Evolutionary conservation across 768 basidiomycete species (phyloP).

Genomic region (Mycena belliarum): DNA sequence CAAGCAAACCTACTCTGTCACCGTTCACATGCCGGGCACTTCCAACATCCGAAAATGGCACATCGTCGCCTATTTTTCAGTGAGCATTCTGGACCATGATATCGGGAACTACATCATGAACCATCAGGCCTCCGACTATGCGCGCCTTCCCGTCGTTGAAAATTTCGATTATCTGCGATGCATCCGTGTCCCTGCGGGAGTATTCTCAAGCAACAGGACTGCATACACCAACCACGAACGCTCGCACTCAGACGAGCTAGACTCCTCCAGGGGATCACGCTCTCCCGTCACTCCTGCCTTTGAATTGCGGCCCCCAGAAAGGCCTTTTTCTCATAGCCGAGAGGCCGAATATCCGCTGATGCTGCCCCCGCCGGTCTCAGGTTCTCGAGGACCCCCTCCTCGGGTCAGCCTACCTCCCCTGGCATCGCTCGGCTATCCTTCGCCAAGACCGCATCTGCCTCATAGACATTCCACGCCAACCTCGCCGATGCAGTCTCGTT

Average conservation of each 20-base stretch:
- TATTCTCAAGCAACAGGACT: slow-evolving; percentile 71
- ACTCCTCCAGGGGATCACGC: slow-evolving; percentile 23
- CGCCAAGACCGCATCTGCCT: slow-evolving; percentile 16
- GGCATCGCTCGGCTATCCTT: slow-evolving; percentile 23
- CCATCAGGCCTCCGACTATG: slow-evolving; percentile 64
- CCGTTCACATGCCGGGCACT: slow-evolving; percentile 63
- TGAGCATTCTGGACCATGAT: slow-evolving; percentile 33
- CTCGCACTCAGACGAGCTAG: slow-evolving; percentile 48
- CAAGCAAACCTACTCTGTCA: slow-evolving; percentile 83
- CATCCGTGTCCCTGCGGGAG: slow-evolving; percentile 65
- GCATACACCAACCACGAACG: slow-evolving; percentile 39
- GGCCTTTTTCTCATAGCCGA: slow-evolving; percentile 16
- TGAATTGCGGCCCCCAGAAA: slow-evolving; percentile 19
- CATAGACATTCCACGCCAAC: slow-evolving; percentile 28
- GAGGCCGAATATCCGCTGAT: slow-evolving; percentile 13
- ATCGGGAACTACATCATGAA: not conserved
- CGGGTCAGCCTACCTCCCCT: slow-evolving; percentile 23
- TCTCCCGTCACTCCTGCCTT: slow-evolving; percentile 15
- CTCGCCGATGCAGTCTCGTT: slow-evolving; percentile 21
- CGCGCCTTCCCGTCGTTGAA: slow-evolving; percentile 69
- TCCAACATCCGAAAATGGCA: slow-evolving; percentile 74
- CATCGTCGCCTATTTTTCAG: slow-evolving; percentile 81
- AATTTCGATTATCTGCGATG: slow-evolving; percentile 72
- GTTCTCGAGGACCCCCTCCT: not conserved
- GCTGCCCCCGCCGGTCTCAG: slow-evolving; percentile 31